Conservation (phyloP, 768 basidiomycete genomes). For the Panaeolus cyanescens region DNA sequence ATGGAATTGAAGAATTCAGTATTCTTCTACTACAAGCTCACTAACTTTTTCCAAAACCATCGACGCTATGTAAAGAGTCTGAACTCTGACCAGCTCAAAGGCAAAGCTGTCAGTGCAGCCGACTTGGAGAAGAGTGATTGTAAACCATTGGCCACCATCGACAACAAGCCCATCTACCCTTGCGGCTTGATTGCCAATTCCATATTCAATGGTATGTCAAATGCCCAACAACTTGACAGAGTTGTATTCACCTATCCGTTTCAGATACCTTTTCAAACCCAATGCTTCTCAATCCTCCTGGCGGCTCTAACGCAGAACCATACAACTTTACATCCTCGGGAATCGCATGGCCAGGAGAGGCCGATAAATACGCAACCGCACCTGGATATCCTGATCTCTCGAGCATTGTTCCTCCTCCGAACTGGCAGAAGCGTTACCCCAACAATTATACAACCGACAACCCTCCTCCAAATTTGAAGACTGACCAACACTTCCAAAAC, state of each 20-base stretch:
- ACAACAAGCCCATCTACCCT: conserved; percentile 76
- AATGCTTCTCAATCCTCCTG: conserved; percentile 52
- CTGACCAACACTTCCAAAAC: conserved; percentile 95
- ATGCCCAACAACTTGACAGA: not conserved
- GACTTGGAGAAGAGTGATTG: conserved; percentile 76
- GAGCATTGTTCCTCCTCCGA: conserved; percentile 88
- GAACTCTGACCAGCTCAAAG: conserved; percentile 83
- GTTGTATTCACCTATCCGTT: conserved; percentile 6
- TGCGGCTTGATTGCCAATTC: conserved; percentile 98
- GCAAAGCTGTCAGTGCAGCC: conserved; percentile 51
- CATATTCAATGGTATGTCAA: conserved; percentile 81
- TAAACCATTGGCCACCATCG: conserved; percentile 74
- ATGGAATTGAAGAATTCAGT: conserved; percentile 73
- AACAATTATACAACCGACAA: conserved; percentile 65
- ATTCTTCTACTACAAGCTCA: conserved; percentile 95
- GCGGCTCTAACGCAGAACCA: conserved; percentile 39
- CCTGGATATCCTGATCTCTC: conserved; percentile 64
- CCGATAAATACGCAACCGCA: conserved; percentile 79
- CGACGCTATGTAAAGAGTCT: conserved; percentile 95
- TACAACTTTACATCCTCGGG: conserved; percentile 78
- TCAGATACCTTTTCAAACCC: conserved; percentile 81
- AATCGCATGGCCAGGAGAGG: conserved; percentile 97
- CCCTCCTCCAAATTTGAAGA: conserved; percentile 71
- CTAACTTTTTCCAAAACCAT: conserved; percentile 98
- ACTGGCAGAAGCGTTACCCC: conserved; percentile 80